Conservation (phyloP, 2,329 filamentous ascomycete species). For the Tolypocladium inflatum region DNA sequence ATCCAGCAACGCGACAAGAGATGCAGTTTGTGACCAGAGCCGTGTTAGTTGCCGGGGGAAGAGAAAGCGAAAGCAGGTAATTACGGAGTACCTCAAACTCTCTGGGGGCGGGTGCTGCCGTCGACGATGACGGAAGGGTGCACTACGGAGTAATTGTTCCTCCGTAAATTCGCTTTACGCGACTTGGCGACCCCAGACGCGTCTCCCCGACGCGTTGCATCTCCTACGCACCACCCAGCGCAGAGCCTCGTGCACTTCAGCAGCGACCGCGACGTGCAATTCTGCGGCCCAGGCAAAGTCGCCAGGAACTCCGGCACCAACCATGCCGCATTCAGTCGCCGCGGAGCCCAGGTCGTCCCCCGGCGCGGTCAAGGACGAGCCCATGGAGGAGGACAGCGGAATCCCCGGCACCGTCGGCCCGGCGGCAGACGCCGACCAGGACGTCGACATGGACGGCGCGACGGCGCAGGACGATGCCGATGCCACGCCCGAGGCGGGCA, state of each 20-base stretch:
- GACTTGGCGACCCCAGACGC: neutral
- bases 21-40: no score
- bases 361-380: conserved; percentile 19
- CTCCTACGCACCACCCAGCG: neutral
- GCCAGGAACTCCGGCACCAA: neutral
- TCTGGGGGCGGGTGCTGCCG: no score
- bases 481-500: conserved; percentile 13
- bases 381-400: conserved; percentile 22
- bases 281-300: neutral
- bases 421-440: conserved; percentile 13
- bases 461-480: conserved; percentile 14
- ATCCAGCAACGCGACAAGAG: no score
- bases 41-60: no score
- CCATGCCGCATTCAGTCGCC: conserved; percentile 37
- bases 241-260: neutral
- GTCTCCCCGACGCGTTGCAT: neutral
- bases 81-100: no score
- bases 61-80: no score
- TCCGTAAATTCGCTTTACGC: neutral
- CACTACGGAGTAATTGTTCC: no score
- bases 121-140: no score
- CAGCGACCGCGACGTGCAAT: neutral
- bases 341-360: conserved; percentile 19
- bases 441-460: conserved; percentile 30
- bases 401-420: conserved; percentile 17